Base-by-base conservation (phyloP, 2,329 filamentous ascomycete species). In the Sphaerostilbella broomeana region DNA sequence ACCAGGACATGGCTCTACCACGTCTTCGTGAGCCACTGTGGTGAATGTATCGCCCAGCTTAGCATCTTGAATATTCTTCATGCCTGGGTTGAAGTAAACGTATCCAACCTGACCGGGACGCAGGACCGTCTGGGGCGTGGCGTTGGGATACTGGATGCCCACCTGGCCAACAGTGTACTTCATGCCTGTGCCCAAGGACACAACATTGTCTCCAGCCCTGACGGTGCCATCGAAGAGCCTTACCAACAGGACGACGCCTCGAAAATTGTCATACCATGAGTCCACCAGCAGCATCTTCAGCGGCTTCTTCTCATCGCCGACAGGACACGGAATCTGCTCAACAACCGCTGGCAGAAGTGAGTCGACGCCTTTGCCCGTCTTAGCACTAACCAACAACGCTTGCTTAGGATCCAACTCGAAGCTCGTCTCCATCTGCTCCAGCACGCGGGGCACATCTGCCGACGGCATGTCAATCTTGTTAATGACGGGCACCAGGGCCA, bases 211-310 rank as follows among this genome's bases (percentile, higher is more conserved):
- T 4, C 92, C 92, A 0, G 89, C 79, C 42, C 74, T 78, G 47
- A 98, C 72, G 36, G 78, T 76, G 9, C 92, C 92, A 48, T 97
- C 88, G 53, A 98, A 98, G 13, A 98, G 71, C 9, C 92, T 75
- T 10, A 98, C 88, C 6, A 98, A 72, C 36, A 95, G 73, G 38
- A 97, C 84, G 24, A 98, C 92, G 10, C 92, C 92, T 49, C 88
- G 84, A 62, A 95, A 98, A 45, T 83, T 89, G 56, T 95, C 89
- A 59, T 98, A 98, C 92, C 92, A 98, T 16, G 89, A 95, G 63
- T 98, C 92, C 19, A 98, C 88, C 11, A 98, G 77, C 33, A 98
- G 69, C 64, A 97, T 75, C 43, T 86, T 81, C 41, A 95, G 63
- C 2, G 88, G 86, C 52, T 81, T 84, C 12, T 64, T 71, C 38